Evolutionary conservation across 305 asterid genomes (phyloP), one percentile per base, ranked within the genome.

Genomic region (Fraxinus baroniana): DNA sequence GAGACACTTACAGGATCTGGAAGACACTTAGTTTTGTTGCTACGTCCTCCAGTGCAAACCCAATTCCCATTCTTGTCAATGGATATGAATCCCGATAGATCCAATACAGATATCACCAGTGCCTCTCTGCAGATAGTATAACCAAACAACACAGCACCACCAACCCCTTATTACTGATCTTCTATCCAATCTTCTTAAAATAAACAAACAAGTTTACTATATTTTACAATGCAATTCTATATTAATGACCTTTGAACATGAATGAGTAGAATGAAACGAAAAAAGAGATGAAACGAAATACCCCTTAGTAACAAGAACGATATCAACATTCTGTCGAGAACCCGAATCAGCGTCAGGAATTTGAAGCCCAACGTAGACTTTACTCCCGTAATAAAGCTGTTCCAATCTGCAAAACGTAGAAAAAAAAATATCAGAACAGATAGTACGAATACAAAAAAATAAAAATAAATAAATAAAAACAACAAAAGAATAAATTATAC

Each of bases 261-360:
- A 30, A 30, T 2, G 32, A 30, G 32, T 30, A 30, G 32, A 30
- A 30, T 30, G 32, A 30, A 30, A 30, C 36, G 36, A 41, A 41
- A 41, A 41, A 41, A 9, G 6, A 39, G 7, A 41, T 35, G 13
- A 41, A 35, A 32, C 32, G 7, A 44, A 17, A 62, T 77, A 88
- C 93, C 79, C 86, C 26, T 83, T 78, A 76, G 95, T 92, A 79
- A 95, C 90, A 83, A 93, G 89, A 84, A 95, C 91, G 77, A 92
- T 76, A 89, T 95, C 98, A 82, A 95, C 88, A 83, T 90, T 91
- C 88, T 84, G 90, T 39, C 92, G 92, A 82, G 95, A 81, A 82
- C 90, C 95, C 7, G 97, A 89, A 88, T 90, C 97, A 10, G 88
- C 85, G 79, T 95, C 98, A 3, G 98, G 98, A 83, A 95, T 92